These are phyloP conservation scores for Alternaria ethzedia DNA, from an alignment of 2,329 filamentous ascomycete genomes.

Conservation along the genomic window DNA sequence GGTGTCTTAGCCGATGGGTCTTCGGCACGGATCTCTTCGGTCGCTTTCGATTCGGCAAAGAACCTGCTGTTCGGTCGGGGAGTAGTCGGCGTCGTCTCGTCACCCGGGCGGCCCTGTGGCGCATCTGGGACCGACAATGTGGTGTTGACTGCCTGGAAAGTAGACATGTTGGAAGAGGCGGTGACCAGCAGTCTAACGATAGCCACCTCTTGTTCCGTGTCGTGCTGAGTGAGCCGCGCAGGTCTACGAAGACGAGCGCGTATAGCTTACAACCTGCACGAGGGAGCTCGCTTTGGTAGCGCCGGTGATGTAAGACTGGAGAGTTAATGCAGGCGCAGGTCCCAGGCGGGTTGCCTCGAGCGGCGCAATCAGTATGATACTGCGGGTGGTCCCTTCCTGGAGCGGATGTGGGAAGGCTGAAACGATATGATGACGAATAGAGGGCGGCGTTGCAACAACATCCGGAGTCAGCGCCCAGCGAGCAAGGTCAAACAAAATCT, in stretches of 20 bases:
- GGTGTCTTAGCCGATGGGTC: conserved; percentile 64
- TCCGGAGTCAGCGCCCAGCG: conserved; percentile 35
- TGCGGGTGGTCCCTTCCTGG: conserved; percentile 27
- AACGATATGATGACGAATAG: conserved; percentile 45
- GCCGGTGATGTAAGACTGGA: conserved; percentile 4
- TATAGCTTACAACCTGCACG: conserved; percentile 5
- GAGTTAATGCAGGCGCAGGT: conserved; percentile 10
- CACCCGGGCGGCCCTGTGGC: conserved; percentile 54
- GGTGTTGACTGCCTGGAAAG: conserved; percentile 68
- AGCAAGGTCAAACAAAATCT: conserved; percentile 12
- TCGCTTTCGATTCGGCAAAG: conserved; percentile 47
- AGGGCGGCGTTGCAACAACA: conserved; percentile 43
- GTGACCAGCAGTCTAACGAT: neutral
- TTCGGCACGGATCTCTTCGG: conserved; percentile 46
- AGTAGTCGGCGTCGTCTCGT: conserved; percentile 64
- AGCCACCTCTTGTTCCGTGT: conserved; percentile 7
- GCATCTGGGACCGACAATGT: conserved; percentile 54
- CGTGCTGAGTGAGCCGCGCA: conserved; percentile 15
- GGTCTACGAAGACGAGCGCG: conserved; percentile 11
- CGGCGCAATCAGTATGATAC: conserved; percentile 21
- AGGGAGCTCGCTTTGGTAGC: conserved; percentile 2
- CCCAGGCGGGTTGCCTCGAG: conserved; percentile 3
- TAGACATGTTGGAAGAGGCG: conserved; percentile 54
- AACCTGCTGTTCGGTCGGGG: conserved; percentile 55
- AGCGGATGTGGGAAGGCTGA: conserved; percentile 44